Conservation (phyloP, 345 rosid species). For the Brassica napus region Da-Ae NC_063451.1:47303501-47304000, state of each 20-base stretch:
- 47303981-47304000: conserved; percentile 86
- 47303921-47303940: conserved; percentile 95
- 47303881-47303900: conserved; percentile 67
- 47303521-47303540: conserved; percentile 74
- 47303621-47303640: conserved; percentile 91
- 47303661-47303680: conserved; percentile 95
- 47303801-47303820: conserved; percentile 97
- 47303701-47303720: conserved; percentile 94
- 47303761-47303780: conserved; percentile 75
- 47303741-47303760: conserved; percentile 82
- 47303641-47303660: conserved; percentile 96
- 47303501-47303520: conserved; percentile 68
- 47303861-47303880: conserved; percentile 89
- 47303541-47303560: conserved; percentile 97
- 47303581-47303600: conserved; percentile 99
- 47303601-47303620: conserved; percentile 98
- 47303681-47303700: conserved; percentile 99
- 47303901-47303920: conserved; percentile 87
- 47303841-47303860: conserved; percentile 99
- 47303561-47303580: conserved; percentile 96
- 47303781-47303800: conserved; percentile 94
- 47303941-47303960: conserved; percentile 95
- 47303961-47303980: conserved; percentile 71
- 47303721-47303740: conserved; percentile 91
- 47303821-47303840: conserved; percentile 99